Evolutionary conservation across 2,329 filamentous ascomycete species (phyloP).

Genomic region (Claviceps citrina): DNA sequence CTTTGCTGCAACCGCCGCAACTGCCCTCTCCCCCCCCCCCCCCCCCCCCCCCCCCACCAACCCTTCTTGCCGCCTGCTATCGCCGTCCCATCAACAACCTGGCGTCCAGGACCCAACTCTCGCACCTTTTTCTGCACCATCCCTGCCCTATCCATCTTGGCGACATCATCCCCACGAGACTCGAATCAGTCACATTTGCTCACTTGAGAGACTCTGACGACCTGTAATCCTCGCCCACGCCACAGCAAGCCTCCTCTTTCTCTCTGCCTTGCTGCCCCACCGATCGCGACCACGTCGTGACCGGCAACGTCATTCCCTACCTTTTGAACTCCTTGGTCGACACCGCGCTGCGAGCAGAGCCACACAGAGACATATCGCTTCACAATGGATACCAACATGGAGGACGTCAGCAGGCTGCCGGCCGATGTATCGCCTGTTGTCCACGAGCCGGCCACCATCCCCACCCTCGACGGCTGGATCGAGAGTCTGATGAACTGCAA

Average conservation of each 20-base stretch:
- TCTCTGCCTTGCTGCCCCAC: conserved; percentile 8
- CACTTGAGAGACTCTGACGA: background rate
- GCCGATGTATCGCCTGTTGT: conserved; percentile 59
- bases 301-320: conserved; percentile 18
- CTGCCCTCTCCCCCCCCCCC: too few relatives aligned
- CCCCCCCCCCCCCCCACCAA: too few relatives aligned
- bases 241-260: background rate
- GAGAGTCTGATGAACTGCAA: conserved; percentile 98
- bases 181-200: too few relatives aligned
- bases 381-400: conserved; percentile 94
- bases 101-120: background rate
- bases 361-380: conserved; percentile 5
- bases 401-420: conserved; percentile 81
- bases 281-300: conserved; percentile 10
- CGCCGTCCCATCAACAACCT: conserved; percentile 1
- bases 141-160: conserved; percentile 5
- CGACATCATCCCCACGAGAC: conserved; percentile 3
- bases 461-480: conserved; percentile 94
- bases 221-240: background rate
- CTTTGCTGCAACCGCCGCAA: too few relatives aligned
- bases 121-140: conserved; percentile 5
- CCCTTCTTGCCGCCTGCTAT: too few relatives aligned
- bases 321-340: conserved; percentile 9
- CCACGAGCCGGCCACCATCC: conserved; percentile 72
- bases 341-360: conserved; percentile 9